Conservation (phyloP, 371 early-diverging fungal genomes). For the Vavraia culicis region DNA sequence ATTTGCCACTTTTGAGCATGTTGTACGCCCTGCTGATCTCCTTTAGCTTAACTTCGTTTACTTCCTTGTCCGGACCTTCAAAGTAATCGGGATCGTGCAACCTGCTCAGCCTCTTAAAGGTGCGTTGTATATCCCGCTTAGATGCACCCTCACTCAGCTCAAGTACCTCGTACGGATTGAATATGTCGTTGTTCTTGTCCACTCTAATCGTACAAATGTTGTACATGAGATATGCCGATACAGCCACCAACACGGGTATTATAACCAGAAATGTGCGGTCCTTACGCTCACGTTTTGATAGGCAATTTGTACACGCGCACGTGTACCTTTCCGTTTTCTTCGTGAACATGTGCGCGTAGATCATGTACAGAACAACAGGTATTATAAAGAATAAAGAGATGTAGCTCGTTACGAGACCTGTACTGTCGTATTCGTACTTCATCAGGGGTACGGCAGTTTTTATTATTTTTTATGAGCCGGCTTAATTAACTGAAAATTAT, state of each 20-base stretch:
- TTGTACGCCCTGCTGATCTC: conserved; percentile 17
- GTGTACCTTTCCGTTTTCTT: not conserved
- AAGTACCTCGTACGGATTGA: conserved; percentile 30
- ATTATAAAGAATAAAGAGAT: conserved; percentile 25
- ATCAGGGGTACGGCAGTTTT: no score
- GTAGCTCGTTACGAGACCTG: conserved; percentile 36
- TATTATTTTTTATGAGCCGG: no score
- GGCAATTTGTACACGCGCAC: conserved; percentile 25
- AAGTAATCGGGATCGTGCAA: conserved; percentile 4
- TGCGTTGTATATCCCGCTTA: conserved; percentile 13
- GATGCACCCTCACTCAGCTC: conserved; percentile 15
- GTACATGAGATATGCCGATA: conserved; percentile 14
- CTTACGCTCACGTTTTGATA: not conserved
- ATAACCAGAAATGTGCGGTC: not conserved
- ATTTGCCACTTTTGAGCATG: conserved; percentile 24
- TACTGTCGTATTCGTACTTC: conserved; percentile 36
- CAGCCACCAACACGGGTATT: not conserved
- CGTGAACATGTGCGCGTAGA: conserved; percentile 1
- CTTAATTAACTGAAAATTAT: no score
- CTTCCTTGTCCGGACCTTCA: conserved; percentile 8
- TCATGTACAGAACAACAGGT: conserved; percentile 16
- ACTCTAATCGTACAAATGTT: conserved; percentile 31
- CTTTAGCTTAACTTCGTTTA: not conserved
- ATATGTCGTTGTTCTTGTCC: conserved; percentile 7
- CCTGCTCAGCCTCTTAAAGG: conserved; percentile 3